Percentiles rank a stretch among this genome's conserved stretches.
These are phyloP conservation scores for Rosa hybrid DNA, from an alignment of 331 rosid species.

Conservation along the genomic window DNA sequence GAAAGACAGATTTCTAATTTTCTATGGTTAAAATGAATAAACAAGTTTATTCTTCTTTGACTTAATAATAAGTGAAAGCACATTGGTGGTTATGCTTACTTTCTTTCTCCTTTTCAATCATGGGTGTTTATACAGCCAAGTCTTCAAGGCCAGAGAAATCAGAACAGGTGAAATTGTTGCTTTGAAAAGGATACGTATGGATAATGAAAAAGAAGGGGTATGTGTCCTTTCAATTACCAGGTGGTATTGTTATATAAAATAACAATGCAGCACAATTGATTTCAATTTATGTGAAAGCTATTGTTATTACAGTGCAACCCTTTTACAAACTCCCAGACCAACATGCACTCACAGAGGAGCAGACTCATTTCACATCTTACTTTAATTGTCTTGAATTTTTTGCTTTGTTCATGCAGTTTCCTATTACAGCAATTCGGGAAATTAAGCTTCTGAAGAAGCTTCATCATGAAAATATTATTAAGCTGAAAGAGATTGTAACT, in stretches of 20 bases:
- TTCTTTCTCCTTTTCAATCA: not conserved
- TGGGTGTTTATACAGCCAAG: conserved; percentile 55
- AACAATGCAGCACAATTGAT: not conserved
- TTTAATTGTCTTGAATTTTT: not conserved
- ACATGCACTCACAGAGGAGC: not conserved
- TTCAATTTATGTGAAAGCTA: not conserved
- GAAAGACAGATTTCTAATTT: not conserved
- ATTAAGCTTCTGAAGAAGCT: conserved; percentile 75
- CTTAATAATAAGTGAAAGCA: not conserved
- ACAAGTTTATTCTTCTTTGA: not conserved
- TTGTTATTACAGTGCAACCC: not conserved
- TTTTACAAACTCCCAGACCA: not conserved
- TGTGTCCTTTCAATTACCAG: conserved; percentile 9
- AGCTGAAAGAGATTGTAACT: conserved; percentile 76
- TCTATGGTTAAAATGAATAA: not conserved
- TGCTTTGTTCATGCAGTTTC: conserved; percentile 51
- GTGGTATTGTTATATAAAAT: not conserved
- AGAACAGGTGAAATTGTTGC: conserved; percentile 81
- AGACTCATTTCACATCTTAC: not conserved
- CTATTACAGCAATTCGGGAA: conserved; percentile 86
- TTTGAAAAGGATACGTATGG: conserved; percentile 75
- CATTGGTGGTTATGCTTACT: not conserved
- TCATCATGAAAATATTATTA: conserved; percentile 69
- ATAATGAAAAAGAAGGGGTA: conserved; percentile 83
- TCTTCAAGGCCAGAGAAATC: conserved; percentile 73